These are phyloP conservation scores for Carex scoparia DNA, from an alignment of 176 grass and related monocot species.

Conservation along the genomic window DNA sequence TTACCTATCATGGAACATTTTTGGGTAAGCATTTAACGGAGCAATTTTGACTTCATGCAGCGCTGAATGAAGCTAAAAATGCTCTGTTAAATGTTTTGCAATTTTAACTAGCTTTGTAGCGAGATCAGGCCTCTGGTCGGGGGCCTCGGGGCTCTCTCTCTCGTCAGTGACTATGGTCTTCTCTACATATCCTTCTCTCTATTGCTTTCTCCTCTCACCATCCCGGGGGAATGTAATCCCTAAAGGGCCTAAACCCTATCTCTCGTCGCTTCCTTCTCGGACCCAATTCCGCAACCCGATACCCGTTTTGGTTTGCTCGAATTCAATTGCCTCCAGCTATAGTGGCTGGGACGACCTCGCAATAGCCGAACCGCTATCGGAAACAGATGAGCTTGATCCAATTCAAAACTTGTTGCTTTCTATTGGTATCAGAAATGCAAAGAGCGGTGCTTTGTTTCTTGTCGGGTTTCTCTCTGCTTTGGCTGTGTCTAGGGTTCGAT, in stretches of 20 bases:
- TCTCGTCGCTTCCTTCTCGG: background rate
- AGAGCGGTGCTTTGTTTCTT: conserved; percentile 32
- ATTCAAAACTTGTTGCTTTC: conserved; percentile 27
- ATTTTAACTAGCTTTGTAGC: background rate
- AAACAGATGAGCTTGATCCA: conserved; percentile 4
- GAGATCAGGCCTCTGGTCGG: background rate
- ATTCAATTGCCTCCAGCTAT: conserved; percentile 25
- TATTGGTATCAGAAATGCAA: conserved; percentile 29
- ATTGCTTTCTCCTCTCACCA: conserved; percentile 6
- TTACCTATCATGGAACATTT: too few species aligned
- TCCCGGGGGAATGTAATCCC: background rate
- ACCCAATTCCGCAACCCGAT: background rate
- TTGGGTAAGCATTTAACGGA: too few species aligned
- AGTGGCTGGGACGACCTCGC: conserved; percentile 75
- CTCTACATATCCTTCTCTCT: background rate
- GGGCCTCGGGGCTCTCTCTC: background rate
- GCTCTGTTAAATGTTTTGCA: too few species aligned
- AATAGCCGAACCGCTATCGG: conserved; percentile 3
- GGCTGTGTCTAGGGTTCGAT: conserved; percentile 38
- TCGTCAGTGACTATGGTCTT: conserved; percentile 2
- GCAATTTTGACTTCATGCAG: too few species aligned
- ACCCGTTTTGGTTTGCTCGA: conserved; percentile 5
- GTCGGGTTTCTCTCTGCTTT: conserved; percentile 39
- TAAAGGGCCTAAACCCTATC: background rate
- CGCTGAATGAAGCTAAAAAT: too few species aligned